Percentiles rank a stretch among this genome's conserved stretches.
Evolutionary conservation across 2,329 filamentous ascomycete genomes (phyloP).

Genomic region (Diaporthe citrichinensis): DNA sequence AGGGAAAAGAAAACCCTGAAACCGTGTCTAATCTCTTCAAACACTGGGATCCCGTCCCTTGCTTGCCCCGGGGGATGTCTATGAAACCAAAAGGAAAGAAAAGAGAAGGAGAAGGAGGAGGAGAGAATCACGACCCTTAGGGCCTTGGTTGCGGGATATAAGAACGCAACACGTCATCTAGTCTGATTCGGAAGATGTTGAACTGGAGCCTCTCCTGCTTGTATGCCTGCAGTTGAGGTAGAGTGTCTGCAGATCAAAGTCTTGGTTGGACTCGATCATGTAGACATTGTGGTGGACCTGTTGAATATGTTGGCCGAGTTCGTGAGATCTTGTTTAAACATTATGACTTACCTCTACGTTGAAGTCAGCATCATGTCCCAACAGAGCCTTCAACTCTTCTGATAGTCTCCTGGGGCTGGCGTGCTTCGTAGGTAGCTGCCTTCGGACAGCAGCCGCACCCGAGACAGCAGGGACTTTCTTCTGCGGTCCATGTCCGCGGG

Average conservation of each 20-base stretch:
- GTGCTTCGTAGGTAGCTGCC: slow-evolving; percentile 1
- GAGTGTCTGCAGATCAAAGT: neutral
- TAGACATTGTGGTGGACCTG: slow-evolving; percentile 15
- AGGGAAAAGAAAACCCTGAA: too few species aligned
- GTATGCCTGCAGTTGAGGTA: neutral
- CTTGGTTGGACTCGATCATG: neutral
- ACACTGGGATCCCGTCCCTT: too few species aligned
- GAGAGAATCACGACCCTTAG: neutral
- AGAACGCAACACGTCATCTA: neutral
- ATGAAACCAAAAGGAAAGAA: neutral
- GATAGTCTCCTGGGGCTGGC: neutral
- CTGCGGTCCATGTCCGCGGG: too few species aligned
- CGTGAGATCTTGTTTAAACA: neutral
- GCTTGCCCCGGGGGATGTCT: too few species aligned
- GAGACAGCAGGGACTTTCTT: too few species aligned
- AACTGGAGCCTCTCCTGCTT: neutral
- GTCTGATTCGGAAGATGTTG: neutral
- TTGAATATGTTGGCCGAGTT: slow-evolving; percentile 40
- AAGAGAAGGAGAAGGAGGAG: neutral
- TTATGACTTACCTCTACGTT: neutral
- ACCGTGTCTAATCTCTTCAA: too few species aligned
- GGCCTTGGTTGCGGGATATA: too few species aligned
- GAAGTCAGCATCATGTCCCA: slow-evolving; percentile 1
- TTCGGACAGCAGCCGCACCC: neutral
- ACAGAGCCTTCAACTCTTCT: neutral